Base-by-base conservation (phyloP, 2,329 filamentous ascomycete genomes). In the Fusarium sp. region DNA sequence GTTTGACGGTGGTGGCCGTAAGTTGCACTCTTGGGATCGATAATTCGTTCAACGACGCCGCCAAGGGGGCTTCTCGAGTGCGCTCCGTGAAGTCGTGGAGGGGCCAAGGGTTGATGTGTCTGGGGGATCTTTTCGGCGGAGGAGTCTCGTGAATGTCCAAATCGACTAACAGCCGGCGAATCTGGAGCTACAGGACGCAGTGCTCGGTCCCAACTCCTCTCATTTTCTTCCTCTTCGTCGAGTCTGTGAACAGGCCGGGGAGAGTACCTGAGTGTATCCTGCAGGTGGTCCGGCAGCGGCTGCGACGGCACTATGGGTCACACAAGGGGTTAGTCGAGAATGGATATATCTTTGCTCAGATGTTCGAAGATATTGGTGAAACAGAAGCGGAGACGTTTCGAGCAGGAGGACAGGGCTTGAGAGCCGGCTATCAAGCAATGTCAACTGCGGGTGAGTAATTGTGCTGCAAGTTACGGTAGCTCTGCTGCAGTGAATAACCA, bases 1-100 rank as follows among this genome's bases (percentile, higher is more conserved):
- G 95, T 97, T 82, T 99, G 94, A 57, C 96, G 91, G 81, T 98
- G 94, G 79, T 99, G 94, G 62, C 92, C 93, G 84, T 98, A 89
- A 26, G 83, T 75, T 34, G 81, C 81, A 42, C 80, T 79, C 75
- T 89, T 89, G 47, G 83, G 70, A 42, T 89, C 88, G 62, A 84
- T 79, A n/a, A 83, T 76, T 70, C 86, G 83, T 72, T 88, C 86
- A 62, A 84, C 78, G 51, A 83, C 77, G 33, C 78, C 79, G 57
- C 78, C 81, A 28, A 83, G 72, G 40, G 74, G 79, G 30, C 79
- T 76, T 65, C 84, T 82, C 58, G 82, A 78, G 34, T 80, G 72
- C 36, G 81, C 75, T 36, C 78, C 75, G 71, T 83, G 82, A 42
- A 83, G 69, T 57, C 81, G 79, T 37, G 78, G 80, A 10, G 79